Percentiles rank a stretch among this genome's conserved stretches.
phyloP scores from a whole-genome alignment of 768 basidiomycete genomes.

The Nidularia sp. region DNA sequence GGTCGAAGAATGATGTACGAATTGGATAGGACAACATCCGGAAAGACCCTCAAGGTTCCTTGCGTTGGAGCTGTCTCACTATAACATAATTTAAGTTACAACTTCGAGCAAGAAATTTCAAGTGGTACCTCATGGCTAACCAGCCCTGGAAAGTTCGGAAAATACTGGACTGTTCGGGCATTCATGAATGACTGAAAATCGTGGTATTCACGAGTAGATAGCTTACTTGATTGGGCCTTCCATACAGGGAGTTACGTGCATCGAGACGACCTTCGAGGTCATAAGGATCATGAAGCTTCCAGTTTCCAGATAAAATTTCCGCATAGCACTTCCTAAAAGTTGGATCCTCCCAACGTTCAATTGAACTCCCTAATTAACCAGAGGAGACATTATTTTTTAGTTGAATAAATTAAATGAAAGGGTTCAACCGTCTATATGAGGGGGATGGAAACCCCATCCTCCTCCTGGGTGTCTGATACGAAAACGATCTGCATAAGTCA shows the following conservation, averaged over 20 bases:
- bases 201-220: neutral
- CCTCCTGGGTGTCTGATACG: constrained; percentile 68
- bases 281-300: constrained; percentile 66
- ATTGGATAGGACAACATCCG: constrained; percentile 60
- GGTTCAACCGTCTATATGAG: constrained; percentile 36
- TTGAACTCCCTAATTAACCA: constrained; percentile 50
- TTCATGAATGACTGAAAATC: no score
- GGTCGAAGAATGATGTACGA: constrained; percentile 73
- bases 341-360: constrained; percentile 74
- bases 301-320: constrained; percentile 57
- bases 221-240: constrained; percentile 45
- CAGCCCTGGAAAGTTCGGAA: constrained; percentile 77
- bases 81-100: neutral
- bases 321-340: constrained; percentile 55
- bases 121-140: constrained; percentile 57
- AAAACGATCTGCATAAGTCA: constrained; percentile 72
- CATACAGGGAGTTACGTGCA: constrained; percentile 62
- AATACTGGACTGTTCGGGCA: constrained; percentile 30
- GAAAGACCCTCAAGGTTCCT: constrained; percentile 69
- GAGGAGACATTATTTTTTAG: constrained; percentile 4
- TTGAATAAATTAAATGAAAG: neutral
- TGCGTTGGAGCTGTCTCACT: constrained; percentile 66
- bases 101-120: neutral
- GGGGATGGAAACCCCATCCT: constrained; percentile 46
- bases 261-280: constrained; percentile 55